Base-by-base conservation (phyloP, 176 grass and related monocot species). In the Microstegium vimineum region DNA sequence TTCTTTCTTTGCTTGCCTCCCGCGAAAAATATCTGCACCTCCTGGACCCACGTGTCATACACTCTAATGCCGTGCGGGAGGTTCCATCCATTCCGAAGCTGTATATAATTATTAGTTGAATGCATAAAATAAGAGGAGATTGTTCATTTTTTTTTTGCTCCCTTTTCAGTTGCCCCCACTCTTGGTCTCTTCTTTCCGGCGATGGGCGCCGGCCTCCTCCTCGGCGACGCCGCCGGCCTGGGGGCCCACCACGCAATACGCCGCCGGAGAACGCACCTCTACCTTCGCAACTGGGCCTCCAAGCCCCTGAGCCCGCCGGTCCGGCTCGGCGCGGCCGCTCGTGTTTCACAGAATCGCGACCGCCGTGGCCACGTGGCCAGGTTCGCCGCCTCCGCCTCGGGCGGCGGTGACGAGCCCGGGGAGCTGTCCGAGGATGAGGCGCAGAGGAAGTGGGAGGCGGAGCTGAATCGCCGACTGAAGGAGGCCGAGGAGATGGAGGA, bases 401-500 rank as follows among this genome's bases (percentile, higher is more conserved):
- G 81, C 11, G 80, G 74, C 2, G 18, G 81, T 5, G 89, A 86
- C 23, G 88, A 73, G 9, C 28, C 76, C 54, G 83, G 37, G 86
- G 84, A 69, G 66, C 20, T 18, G 15, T 54, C 65, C 76, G 81
- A 73, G 71, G 74, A 70, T 1, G 81, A 81, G 40, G 10, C 4
- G 35, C 83, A 65, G 57, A 16, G 79, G 27, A 69, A 90, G 74
- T 33, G 93, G 90, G 88, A 98, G 73, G 93, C 88, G 76, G 93
- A 91, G 76, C 43, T 89, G 18, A 79, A 82, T 30, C 85, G 84
- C 37, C 84, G 84, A 40, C 51, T 91, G 3, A 98, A 93, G 65
- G 96, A 98, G 66, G 82, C 92, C 73, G 96, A 98, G 85, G 96
- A 93, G 87, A 95, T 90, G 93, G 84, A 93, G 85, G 96, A 98